Evolutionary conservation across 1,284 basidiomycete genomes (phyloP), one percentile per base, ranked within the genome.

Genomic region (Fereydounia khargensis): DNA sequence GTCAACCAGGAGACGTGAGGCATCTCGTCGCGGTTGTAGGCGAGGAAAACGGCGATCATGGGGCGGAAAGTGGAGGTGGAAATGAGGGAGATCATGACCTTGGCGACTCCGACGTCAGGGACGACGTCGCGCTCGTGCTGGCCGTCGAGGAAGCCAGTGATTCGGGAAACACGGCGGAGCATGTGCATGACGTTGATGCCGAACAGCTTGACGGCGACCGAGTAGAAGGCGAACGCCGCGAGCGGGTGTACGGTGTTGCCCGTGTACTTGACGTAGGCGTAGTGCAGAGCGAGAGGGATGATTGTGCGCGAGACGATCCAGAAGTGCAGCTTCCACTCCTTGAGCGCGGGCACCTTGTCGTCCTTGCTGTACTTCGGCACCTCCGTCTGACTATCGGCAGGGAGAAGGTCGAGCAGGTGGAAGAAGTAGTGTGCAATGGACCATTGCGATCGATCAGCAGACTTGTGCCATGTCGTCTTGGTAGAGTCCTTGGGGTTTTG

Each of bases 101-200:
- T 42, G 1, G 28, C 21, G 4, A 49, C 43, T 14, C 45, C 44
- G 18, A 39, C 27, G 25, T 68, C 65, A 2, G 68, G 57, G 8
- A 71, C 46, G 8, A 53, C 52, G 25, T 73, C 68, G 3, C 70
- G 53, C 3, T 48, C 16, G 2, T 36, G 39, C 7, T 54, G 28
- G 25, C 65, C 62, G 32, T 65, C 59, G 7, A 73, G 57, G 60
- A 44, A 71, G 11, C 70, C 70, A 27, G 59, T 56, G 11, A 39
- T 43, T n/a, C 39, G 16, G 14, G 43, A 41, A 8, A 59, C 27
- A n/a, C 36, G 27, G 10, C 53, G 40, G 4, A 65, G 30, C 11
- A 44, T 37, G n/a, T 54, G 50, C 22, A 69, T 21, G 6, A 52
- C 21, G 16, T 42, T 43, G 17, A 45, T 19, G 13, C 58, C 54